Evolutionary conservation across 2,329 filamentous ascomycete species (phyloP), one percentile per base, ranked within the genome.

Genomic region (Talaromyces sp.): DNA sequence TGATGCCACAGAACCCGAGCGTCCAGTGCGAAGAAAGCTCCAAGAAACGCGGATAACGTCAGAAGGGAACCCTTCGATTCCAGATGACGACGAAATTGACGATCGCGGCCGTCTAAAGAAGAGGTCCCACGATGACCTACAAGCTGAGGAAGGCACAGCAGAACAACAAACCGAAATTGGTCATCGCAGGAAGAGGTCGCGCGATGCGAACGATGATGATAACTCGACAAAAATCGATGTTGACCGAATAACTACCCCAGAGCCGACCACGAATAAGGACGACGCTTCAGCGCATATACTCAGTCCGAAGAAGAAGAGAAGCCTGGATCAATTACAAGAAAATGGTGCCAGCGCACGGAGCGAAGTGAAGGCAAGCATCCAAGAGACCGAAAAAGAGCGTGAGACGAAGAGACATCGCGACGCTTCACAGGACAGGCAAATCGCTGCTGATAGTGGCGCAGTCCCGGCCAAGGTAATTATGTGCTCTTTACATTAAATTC

Each of bases 1-100:
- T 27, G 64, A 66, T 60, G 24, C 60, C 3, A 43, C 58, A 43
- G 70, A 74, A 58, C 82, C 83, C 66, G 86, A 88, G 73, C 83
- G 82, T 66, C 85, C 85, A 9, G 84, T 87, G 43, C 79, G 86
- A 65, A 83, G 88, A 73, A 85, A 87, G 75, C 77, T 89, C 62
- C 84, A 86, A 74, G 84, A 88, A 70, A 87, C 86, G 3, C 81
- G 84, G n/a, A 86, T 89, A 64, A 83, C 82, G 45, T 76, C 80
- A 19, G 68, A 67, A 7, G 69, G 70, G 19, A 64, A 72, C 22
- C 57, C 43, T n/a, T 63, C 65, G 27, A 67, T 62, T 13, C 45
- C 43, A 64, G 70, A 66, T 63, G 64, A 58, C 60, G 67, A 70
- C 35, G 35, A 49, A 14, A 64, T 69, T 35, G 65, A 67, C 27